Evolutionary conservation across 163 green algal species (phyloP), one percentile per base, ranked within the genome.

Genomic region (Scenedesmus sp.): DNA sequence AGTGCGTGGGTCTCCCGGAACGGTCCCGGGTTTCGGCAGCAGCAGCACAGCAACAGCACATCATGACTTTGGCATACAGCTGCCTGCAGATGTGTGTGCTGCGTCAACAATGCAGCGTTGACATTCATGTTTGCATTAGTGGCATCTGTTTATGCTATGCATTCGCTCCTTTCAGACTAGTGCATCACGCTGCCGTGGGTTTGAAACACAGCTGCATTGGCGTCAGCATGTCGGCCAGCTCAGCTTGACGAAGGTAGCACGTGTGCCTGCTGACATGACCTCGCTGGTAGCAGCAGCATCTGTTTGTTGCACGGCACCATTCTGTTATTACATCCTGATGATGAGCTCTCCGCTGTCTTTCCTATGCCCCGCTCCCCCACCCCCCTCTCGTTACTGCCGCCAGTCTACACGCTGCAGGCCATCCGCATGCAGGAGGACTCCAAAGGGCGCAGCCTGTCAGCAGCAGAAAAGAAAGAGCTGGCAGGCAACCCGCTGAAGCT

Each of bases 351-450:
- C 10, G 59, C 59, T 1, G 59, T 64, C 59, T 64, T 10, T 10
- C 59, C 59, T 64, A 46, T 46, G 34, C 34, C 0, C 34, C 34
- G 0, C 34, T 46, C 34, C 34, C 34, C 0, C 34, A 46, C 64
- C 20, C 18, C 8, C 59, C 9, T 46, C 18, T 4, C 0, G 67
- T 34, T 79, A 20, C 70, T 79, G 23, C 34, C 23, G 52, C 86
- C 64, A 46, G 81, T 90, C 64, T 90, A 88, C 90, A 93, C 90
- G 52, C 84, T 93, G 20, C 74, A 91, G 83, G 85, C 59, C 66
- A 90, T 85, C 90, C 76, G 56, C 12, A 26, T 73, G 15, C 95
- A 97, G 93, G 97, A 96, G 84, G 73, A n/a, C 60, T 57, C 82
- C 66, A 88, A 84, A 13, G 89, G 89, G 9, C 64, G 89, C 16